Evolutionary conservation across 352 stramenopile genomes (phyloP).

Genomic region (Pythium folliculosum): DNA sequence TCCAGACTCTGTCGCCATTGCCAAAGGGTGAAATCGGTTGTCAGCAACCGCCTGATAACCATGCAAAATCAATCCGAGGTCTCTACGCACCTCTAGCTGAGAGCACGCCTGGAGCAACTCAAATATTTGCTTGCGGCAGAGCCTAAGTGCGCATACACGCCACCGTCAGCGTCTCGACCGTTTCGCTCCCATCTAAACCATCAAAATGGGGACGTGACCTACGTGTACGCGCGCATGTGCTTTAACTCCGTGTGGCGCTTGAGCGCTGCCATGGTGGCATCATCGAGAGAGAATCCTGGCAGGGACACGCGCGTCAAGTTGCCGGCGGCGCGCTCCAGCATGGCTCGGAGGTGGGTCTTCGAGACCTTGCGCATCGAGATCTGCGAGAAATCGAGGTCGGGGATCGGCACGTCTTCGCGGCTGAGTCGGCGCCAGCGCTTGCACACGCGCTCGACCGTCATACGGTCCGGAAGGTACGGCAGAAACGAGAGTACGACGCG

Average conservation of each 20-base stretch:
- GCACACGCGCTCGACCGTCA: slow-evolving; percentile 56
- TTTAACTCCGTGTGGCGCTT: slow-evolving; percentile 37
- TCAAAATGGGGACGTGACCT: not conserved
- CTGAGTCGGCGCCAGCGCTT: slow-evolving; percentile 53
- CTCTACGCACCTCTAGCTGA: slow-evolving; percentile 5
- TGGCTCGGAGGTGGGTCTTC: slow-evolving; percentile 37
- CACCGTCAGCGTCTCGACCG: not conserved
- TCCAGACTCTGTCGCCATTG: slow-evolving; percentile 45
- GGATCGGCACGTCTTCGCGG: slow-evolving; percentile 39
- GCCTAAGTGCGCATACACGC: not conserved
- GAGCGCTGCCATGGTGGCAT: slow-evolving; percentile 44
- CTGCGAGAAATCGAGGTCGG: slow-evolving; percentile 51
- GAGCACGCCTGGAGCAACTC: slow-evolving; percentile 3
- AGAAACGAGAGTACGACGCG: slow-evolving; percentile 52
- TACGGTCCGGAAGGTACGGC: slow-evolving; percentile 47
- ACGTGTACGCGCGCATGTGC: slow-evolving; percentile 58
- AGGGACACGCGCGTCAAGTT: slow-evolving; percentile 40
- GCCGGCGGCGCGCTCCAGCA: slow-evolving; percentile 42
- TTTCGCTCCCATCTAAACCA: not conserved
- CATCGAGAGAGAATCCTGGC: slow-evolving; percentile 48
- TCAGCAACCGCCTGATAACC: slow-evolving; percentile 1
- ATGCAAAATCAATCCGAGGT: not conserved
- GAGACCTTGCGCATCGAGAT: slow-evolving; percentile 32
- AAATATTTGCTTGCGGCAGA: slow-evolving; percentile 23
- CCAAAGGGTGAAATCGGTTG: not conserved